Evolutionary conservation across 176 grass and related monocot genomes (phyloP).

Genomic region (Typha latifolia): DNA sequence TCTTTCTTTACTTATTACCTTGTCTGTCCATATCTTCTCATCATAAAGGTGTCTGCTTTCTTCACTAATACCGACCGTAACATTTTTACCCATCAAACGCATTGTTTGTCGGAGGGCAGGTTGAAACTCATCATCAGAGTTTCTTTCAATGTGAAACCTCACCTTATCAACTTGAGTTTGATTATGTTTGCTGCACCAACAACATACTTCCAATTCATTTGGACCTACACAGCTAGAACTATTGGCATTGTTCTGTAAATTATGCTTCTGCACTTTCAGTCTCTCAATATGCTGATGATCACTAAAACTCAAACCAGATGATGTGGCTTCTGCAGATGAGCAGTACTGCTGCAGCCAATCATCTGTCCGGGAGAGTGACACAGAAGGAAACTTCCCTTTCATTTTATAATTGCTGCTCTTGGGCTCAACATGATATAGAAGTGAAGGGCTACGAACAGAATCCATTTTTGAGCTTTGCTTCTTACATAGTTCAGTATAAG

Average conservation of each 20-base stretch:
- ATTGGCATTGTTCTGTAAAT: background rate
- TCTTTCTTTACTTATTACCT: slow-evolving; percentile 7
- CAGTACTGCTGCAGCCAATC: slow-evolving; percentile 15
- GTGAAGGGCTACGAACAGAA: background rate
- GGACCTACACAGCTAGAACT: background rate
- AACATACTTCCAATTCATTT: slow-evolving; percentile 15
- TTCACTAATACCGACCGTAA: slow-evolving; percentile 27
- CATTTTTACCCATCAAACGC: slow-evolving; percentile 63
- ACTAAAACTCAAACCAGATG: slow-evolving; percentile 13
- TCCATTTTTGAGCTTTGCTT: background rate
- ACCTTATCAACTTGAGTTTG: background rate
- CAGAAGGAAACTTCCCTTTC: slow-evolving; percentile 16
- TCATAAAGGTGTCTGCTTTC: slow-evolving; percentile 12
- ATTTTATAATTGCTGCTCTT: slow-evolving; percentile 8
- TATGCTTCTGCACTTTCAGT: background rate
- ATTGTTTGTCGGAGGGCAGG: slow-evolving; percentile 28
- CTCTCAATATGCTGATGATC: slow-evolving; percentile 7
- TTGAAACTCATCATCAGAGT: slow-evolving; percentile 6
- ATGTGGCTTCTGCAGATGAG: background rate
- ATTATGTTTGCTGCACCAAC: slow-evolving; percentile 17
- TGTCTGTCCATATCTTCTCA: slow-evolving; percentile 11
- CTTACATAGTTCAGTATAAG: slow-evolving; percentile 7
- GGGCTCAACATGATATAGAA: background rate
- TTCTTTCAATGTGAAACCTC: slow-evolving; percentile 23
- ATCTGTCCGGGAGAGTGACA: slow-evolving; percentile 6